These are phyloP conservation scores for Fomitopsis pinicola DNA, from an alignment of 1,284 basidiomycete genomes.

Conservation along the genomic window DNA sequence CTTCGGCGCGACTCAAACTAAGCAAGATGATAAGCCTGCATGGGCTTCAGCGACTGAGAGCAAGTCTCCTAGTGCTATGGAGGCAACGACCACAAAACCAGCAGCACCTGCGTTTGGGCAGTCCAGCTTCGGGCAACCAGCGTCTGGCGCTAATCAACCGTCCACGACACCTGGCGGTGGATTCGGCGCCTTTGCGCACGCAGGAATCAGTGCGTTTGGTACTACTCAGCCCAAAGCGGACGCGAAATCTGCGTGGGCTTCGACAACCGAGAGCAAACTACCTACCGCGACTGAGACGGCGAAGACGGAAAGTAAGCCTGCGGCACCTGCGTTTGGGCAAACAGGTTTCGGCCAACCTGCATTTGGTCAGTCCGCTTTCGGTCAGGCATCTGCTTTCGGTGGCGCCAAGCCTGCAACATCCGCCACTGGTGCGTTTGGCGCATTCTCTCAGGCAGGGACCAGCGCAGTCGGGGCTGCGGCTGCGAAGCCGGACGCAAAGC, in stretches of 20 bases:
- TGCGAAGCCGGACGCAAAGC: constrained; percentile 15
- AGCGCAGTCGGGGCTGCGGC: constrained; percentile 24
- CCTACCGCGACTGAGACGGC: neutral
- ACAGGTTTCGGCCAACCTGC: constrained; percentile 19
- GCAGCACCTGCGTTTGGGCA: neutral
- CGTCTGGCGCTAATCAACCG: neutral
- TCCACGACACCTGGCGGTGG: too few relatives aligned
- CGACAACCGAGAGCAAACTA: neutral
- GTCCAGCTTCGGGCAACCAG: neutral
- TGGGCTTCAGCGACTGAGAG: neutral
- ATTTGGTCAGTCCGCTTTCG: constrained; percentile 25
- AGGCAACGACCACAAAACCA: neutral
- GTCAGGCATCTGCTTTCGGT: constrained; percentile 14
- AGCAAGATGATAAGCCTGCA: neutral
- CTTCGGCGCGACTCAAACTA: neutral
- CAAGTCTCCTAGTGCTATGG: neutral
- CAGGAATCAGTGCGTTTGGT: neutral
- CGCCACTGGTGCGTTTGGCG: constrained; percentile 19
- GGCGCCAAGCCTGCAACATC: neutral
- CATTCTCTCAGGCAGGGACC: constrained; percentile 26
- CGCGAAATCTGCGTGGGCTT: too few relatives aligned
- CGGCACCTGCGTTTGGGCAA: constrained; percentile 26
- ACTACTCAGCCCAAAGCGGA: neutral
- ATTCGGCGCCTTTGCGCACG: neutral
- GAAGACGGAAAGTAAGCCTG: constrained; percentile 17